Evolutionary conservation across 2,329 filamentous ascomycete genomes (phyloP).

Genomic region (Sporothrix variecibatus): DNA sequence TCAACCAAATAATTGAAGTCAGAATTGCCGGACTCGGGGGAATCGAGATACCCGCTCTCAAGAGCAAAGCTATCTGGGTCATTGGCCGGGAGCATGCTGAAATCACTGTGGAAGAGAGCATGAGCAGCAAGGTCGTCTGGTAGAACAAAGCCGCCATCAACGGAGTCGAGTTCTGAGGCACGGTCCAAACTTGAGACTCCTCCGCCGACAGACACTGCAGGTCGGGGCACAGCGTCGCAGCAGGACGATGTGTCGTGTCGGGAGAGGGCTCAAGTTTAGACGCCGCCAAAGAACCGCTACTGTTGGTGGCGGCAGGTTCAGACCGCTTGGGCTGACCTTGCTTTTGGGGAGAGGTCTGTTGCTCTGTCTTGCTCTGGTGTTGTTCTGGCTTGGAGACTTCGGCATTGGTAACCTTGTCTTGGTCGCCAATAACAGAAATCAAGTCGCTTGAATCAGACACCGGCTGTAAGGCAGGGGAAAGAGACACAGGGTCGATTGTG

Average conservation of each 20-base stretch:
- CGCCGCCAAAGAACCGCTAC: conserved; percentile 34
- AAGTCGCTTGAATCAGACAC: conserved; percentile 48
- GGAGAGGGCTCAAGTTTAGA: conserved; percentile 54
- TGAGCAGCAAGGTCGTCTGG: conserved; percentile 62
- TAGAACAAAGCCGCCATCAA: conserved; percentile 49
- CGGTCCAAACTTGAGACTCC: conserved; percentile 51
- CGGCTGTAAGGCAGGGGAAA: conserved; percentile 59
- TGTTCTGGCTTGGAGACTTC: neutral
- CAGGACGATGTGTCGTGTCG: conserved; percentile 99
- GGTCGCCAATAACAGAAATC: conserved; percentile 22
- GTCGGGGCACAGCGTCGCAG: conserved; percentile 97
- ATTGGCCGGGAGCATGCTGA: conserved; percentile 68
- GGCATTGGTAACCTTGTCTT: neutral
- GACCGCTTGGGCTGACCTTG: neutral
- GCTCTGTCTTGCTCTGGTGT: neutral
- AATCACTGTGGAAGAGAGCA: conserved; percentile 69
- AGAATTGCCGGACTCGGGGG: conserved; percentile 66
- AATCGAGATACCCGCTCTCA: conserved; percentile 76
- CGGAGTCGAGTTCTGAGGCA: conserved; percentile 46
- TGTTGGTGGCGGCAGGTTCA: conserved; percentile 25
- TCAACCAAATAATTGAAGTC: conserved; percentile 67
- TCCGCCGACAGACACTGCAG: conserved; percentile 98
- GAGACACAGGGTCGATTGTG: conserved; percentile 63
- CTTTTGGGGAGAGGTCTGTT: neutral
- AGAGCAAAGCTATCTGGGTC: conserved; percentile 73